Evolutionary conservation across 208 protist genomes (phyloP).

Genomic region (Crithidia sp.): DNA sequence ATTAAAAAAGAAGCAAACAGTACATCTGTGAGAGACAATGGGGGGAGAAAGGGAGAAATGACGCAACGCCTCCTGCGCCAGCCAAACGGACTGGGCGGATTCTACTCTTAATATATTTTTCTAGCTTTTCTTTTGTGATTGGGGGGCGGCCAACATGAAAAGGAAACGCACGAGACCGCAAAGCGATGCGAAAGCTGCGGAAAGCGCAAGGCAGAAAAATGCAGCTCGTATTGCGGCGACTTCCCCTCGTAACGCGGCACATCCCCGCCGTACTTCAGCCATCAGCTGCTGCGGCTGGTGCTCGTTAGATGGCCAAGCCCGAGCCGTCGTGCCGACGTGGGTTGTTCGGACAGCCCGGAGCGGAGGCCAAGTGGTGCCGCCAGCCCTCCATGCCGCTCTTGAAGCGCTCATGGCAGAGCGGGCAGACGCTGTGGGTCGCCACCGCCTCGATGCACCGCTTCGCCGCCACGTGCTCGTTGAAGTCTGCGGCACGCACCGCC

Average conservation of each 20-base stretch:
- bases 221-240: background rate
- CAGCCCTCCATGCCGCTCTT: constrained; percentile 69
- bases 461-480: constrained; percentile 70
- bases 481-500: constrained; percentile 80
- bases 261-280: no score
- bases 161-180: no score
- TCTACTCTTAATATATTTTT: no score
- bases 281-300: no score
- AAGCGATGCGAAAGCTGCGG: no score
- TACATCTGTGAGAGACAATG: no score
- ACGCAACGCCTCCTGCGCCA: no score
- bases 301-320: constrained; percentile 27
- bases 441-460: constrained; percentile 74
- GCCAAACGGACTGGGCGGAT: no score
- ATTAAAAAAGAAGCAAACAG: no score
- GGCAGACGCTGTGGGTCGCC: constrained; percentile 79
- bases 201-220: background rate
- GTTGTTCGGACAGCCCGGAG: constrained; percentile 88
- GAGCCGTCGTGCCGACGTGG: constrained; percentile 82
- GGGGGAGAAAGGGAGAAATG: no score
- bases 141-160: background rate
- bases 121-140: background rate
- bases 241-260: no score
- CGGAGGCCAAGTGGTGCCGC: constrained; percentile 73
- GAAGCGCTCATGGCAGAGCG: constrained; percentile 86